Evolutionary conservation across 129 eudicot species (phyloP).

Genomic region (Arctium lappa): DNA sequence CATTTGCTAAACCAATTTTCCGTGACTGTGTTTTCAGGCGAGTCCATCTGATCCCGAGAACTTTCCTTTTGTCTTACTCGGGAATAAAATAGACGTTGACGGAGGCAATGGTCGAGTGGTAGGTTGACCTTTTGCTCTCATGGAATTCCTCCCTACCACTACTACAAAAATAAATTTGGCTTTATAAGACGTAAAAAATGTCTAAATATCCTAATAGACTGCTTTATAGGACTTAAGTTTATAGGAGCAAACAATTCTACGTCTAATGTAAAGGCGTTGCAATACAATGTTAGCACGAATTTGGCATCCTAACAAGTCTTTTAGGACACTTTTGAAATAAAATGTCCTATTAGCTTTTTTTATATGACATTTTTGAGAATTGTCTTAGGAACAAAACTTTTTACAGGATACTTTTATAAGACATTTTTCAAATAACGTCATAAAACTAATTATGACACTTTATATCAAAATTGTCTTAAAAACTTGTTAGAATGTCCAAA

Average conservation of each 20-base stretch:
- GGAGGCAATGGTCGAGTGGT: constrained; percentile 91
- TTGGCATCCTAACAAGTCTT: not conserved
- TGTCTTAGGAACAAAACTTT: too few species aligned
- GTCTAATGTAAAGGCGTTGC: not conserved
- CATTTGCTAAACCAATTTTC: not conserved
- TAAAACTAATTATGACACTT: too few species aligned
- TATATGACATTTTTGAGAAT: too few species aligned
- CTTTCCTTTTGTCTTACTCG: constrained; percentile 69
- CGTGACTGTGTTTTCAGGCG: constrained; percentile 40
- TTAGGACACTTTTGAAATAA: not conserved
- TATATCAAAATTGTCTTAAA: not conserved
- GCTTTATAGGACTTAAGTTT: not conserved
- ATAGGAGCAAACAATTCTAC: not conserved
- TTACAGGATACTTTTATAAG: too few species aligned
- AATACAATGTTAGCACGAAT: too few species aligned
- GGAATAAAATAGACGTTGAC: constrained; percentile 71
- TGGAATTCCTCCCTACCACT: not conserved
- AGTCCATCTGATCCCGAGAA: constrained; percentile 74
- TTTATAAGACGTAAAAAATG: not conserved
- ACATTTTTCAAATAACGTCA: not conserved
- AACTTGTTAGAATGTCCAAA: not conserved
- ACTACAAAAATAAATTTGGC: not conserved
- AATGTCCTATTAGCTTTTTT: not conserved
- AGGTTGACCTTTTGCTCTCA: constrained; percentile 14
- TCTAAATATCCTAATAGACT: not conserved